A percentile compares a stretch with the other conserved stretches of the same genome.
Evolutionary conservation across 345 rosid species (phyloP).

Genomic region (Clausena lansium): DNA sequence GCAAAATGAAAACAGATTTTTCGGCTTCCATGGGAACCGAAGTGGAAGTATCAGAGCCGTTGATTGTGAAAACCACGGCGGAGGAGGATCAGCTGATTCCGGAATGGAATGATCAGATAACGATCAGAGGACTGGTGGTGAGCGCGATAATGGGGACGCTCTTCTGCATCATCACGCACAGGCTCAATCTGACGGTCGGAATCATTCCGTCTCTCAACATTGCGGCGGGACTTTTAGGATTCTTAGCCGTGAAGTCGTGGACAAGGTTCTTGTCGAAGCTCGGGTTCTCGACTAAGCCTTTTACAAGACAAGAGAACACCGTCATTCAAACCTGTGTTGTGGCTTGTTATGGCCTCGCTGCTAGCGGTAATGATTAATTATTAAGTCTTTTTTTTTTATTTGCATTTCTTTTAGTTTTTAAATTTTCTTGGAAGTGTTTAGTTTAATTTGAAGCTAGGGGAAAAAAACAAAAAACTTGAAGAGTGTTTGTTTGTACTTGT

Average conservation of each 20-base stretch:
- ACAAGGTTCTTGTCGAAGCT: constrained; percentile 59
- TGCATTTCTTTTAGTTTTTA: too few relatives aligned
- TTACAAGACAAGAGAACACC: constrained; percentile 90
- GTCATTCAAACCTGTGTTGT: constrained; percentile 94
- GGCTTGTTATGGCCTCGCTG: constrained; percentile 91
- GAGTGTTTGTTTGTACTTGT: background rate
- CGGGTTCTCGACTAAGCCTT: constrained; percentile 60
- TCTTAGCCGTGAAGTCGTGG: constrained; percentile 93
- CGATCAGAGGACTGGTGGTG: constrained; percentile 63
- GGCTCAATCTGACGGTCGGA: constrained; percentile 85
- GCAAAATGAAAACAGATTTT: too few relatives aligned
- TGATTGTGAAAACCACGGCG: constrained; percentile 44
- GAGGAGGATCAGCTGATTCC: constrained; percentile 43
- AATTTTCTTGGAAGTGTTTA: too few relatives aligned
- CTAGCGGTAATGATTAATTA: constrained; percentile 45
- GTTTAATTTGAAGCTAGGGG: too few relatives aligned
- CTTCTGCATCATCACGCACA: constrained; percentile 87
- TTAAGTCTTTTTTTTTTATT: too few relatives aligned
- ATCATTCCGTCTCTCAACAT: constrained; percentile 86
- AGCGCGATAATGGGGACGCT: constrained; percentile 71
- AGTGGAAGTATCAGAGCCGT: constrained; percentile 25
- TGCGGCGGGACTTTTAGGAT: constrained; percentile 93
- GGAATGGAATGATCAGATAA: constrained; percentile 93
- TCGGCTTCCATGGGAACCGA: constrained; percentile 54
- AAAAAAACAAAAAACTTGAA: background rate